A percentile compares a stretch with the other conserved stretches of the same genome.
These are phyloP conservation scores for Penicillium sp. DNA, from an alignment of 2,329 filamentous ascomycete genomes.

Conservation along the genomic window DNA sequence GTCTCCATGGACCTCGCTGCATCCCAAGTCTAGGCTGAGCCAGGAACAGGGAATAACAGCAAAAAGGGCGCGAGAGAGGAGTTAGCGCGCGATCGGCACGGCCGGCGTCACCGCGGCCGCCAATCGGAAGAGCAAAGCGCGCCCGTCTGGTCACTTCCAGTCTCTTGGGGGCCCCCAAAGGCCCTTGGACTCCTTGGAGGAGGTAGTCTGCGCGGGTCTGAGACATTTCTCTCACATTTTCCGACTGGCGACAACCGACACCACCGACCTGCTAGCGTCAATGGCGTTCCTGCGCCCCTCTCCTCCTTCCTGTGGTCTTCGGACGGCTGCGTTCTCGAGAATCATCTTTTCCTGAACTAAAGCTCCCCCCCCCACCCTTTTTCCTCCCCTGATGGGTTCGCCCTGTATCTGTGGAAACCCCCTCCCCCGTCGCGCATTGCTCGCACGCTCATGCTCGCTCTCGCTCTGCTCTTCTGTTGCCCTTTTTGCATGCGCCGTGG, in stretches of 20 bases:
- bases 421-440: not conserved
- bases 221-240: slow-evolving; percentile 23
- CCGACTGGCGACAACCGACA: slow-evolving; percentile 16
- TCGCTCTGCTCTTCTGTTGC: not conserved
- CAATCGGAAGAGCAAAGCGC: slow-evolving; percentile 29
- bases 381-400: not conserved
- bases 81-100: slow-evolving; percentile 45
- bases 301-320: not conserved
- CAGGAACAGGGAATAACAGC: not conserved
- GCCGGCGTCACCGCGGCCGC: slow-evolving; percentile 30
- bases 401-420: not conserved
- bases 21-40: not conserved
- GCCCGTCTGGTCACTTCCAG: slow-evolving; percentile 14
- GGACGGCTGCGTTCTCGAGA: too few relatives aligned
- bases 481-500: not conserved
- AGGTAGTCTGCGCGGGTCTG: slow-evolving; percentile 29
- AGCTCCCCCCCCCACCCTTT: not conserved
- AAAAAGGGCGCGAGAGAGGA: slow-evolving; percentile 10
- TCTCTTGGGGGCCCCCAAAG: too few relatives aligned
- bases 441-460: not conserved
- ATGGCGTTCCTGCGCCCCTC: not conserved
- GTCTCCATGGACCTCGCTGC: too few relatives aligned
- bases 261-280: not conserved
- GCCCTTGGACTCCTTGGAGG: too few relatives aligned
- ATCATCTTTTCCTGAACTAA: too few relatives aligned